Percentiles rank a stretch among this genome's conserved stretches.
Evolutionary conservation across 106 monocot species (phyloP).

Genomic region (Alisma plantagoaquatica): DNA sequence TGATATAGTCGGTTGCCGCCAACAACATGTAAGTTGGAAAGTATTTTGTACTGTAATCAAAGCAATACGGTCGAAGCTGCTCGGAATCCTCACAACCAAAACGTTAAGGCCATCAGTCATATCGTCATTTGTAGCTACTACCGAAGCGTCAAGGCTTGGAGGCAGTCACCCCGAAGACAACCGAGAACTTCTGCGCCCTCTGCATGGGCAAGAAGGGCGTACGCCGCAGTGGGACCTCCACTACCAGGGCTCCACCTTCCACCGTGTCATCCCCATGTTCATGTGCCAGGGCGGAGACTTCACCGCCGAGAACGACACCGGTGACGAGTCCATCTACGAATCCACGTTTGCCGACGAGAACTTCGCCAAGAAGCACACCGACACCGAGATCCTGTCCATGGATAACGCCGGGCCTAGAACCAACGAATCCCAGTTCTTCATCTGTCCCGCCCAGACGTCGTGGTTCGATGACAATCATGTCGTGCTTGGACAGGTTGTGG

Average conservation of each 20-base stretch:
- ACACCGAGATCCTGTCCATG: conserved; percentile 9
- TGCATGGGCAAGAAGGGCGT: conserved; percentile 74
- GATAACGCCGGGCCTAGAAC: conserved; percentile 9
- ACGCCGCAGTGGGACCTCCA: conserved; percentile 42
- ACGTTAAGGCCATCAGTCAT: no score
- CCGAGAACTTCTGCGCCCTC: conserved; percentile 11
- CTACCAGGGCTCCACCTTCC: conserved; percentile 28
- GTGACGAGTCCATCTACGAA: conserved; percentile 75
- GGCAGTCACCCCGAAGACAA: conserved; percentile 9
- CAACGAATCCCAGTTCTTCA: conserved; percentile 7
- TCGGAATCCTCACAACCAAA: no score
- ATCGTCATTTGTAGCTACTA: no score
- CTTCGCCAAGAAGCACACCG: conserved; percentile 3
- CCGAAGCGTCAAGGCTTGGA: no score
- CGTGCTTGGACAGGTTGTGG: conserved; percentile 10
- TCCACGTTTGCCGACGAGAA: conserved; percentile 8
- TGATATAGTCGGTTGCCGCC: no score
- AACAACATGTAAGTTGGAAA: no score
- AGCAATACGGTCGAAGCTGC: no score
- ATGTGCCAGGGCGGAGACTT: conserved; percentile 95
- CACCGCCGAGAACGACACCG: conserved; percentile 78
- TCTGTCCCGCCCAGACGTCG: background rate
- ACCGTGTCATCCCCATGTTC: conserved; percentile 72
- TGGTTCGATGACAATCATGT: conserved; percentile 8
- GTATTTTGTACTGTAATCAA: no score